Evolutionary conservation across 305 asterid species (phyloP).

Genomic region (Solanum aculeatissimum): DNA sequence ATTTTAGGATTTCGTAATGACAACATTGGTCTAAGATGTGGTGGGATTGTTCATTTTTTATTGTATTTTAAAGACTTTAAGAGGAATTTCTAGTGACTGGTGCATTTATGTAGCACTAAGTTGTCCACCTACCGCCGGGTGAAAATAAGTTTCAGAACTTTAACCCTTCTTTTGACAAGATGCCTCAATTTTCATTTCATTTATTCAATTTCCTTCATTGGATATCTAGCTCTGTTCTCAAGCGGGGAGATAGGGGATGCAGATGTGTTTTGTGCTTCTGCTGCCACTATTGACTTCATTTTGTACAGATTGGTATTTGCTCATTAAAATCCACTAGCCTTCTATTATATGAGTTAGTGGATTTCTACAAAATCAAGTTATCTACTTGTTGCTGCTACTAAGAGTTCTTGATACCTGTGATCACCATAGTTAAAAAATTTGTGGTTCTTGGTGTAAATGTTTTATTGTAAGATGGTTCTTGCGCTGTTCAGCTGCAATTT

Average conservation of each 20-base stretch:
- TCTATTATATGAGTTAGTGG: neutral
- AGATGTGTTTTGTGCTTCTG: neutral
- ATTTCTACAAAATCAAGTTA: neutral
- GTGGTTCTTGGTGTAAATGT: neutral
- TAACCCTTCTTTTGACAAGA: neutral
- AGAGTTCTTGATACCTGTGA: neutral
- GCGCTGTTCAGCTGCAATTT: neutral
- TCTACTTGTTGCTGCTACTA: neutral
- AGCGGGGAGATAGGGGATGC: neutral
- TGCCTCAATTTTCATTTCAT: neutral
- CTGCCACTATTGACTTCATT: neutral
- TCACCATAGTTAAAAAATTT: neutral
- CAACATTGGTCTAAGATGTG: neutral
- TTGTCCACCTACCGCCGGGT: neutral
- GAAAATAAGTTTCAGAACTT: neutral
- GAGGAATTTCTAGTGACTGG: neutral
- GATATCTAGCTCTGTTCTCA: neutral
- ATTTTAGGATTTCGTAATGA: neutral
- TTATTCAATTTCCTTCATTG: neutral
- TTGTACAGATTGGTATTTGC: neutral
- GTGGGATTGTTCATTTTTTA: neutral
- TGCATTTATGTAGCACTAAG: neutral
- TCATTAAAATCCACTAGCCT: neutral
- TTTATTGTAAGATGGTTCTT: neutral
- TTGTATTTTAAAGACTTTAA: neutral